phyloP scores from a whole-genome alignment of 202 grass and related monocot species.

The Musa balbisiana region DNA sequence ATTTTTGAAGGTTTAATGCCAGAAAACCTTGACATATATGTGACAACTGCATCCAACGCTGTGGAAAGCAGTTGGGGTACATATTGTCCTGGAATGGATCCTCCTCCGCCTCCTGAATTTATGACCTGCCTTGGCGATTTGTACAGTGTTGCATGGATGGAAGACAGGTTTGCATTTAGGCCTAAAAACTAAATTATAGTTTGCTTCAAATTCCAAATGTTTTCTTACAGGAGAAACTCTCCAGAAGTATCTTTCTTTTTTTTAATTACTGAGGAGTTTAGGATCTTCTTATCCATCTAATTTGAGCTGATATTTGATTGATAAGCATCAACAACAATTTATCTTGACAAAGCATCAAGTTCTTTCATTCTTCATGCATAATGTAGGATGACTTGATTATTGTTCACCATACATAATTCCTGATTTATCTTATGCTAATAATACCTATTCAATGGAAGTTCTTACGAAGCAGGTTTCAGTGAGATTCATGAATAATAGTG shows the following conservation, averaged over 20 bases:
- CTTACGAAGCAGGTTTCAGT: too few relatives aligned
- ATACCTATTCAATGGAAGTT: too few relatives aligned
- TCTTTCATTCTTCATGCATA: too few relatives aligned
- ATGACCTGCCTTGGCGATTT: slow-evolving; percentile 75
- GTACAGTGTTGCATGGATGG: slow-evolving; percentile 97
- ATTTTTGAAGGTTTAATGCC: slow-evolving; percentile 87
- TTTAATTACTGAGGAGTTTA: background rate
- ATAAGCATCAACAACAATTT: background rate
- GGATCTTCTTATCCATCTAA: background rate
- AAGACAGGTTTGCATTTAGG: slow-evolving; percentile 60
- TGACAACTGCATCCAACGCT: slow-evolving; percentile 81
- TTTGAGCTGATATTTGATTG: background rate
- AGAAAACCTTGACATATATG: slow-evolving; percentile 77
- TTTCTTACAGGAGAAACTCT: background rate
- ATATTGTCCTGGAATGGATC: slow-evolving; percentile 67
- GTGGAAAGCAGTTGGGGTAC: slow-evolving; percentile 80
- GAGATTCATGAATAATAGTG: too few relatives aligned
- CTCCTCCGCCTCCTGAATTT: slow-evolving; percentile 61
- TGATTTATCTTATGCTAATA: too few relatives aligned
- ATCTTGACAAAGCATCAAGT: too few relatives aligned
- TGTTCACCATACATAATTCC: too few relatives aligned
- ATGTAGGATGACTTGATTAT: too few relatives aligned
- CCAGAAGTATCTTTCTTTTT: background rate
- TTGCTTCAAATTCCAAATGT: background rate
- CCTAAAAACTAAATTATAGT: background rate